Conservation (phyloP, 2,329 filamentous ascomycete species). For the Dactylellina sp. region DNA sequence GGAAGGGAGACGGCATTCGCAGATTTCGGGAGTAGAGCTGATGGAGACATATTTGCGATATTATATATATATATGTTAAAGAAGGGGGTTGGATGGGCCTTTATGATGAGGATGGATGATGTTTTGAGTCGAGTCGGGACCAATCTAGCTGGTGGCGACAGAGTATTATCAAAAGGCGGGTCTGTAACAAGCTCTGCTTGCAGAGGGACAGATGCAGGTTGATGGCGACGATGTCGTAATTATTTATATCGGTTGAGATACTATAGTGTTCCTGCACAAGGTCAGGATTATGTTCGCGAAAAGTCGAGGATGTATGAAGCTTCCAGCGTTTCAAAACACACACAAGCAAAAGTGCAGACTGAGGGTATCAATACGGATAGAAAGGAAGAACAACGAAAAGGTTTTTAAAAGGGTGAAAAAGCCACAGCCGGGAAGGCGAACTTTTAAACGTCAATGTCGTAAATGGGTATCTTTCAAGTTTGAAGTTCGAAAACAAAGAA, state of each 20-base stretch:
- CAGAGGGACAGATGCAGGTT: constrained; percentile 15
- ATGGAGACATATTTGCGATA: constrained; percentile 43
- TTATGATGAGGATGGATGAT: background rate
- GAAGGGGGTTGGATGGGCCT: background rate
- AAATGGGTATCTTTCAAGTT: constrained; percentile 43
- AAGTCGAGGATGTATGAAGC: constrained; percentile 1
- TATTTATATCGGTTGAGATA: constrained; percentile 9
- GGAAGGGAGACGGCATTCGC: constrained; percentile 46
- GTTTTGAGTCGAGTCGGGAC: background rate
- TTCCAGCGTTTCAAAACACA: constrained; percentile 17
- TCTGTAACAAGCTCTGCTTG: constrained; percentile 22
- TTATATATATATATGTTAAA: constrained; percentile 1
- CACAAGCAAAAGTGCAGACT: constrained; percentile 6
- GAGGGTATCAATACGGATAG: constrained; percentile 36
- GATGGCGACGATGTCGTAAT: background rate
- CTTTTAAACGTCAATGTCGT: constrained; percentile 55
- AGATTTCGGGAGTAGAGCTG: constrained; percentile 44
- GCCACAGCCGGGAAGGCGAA: constrained; percentile 26
- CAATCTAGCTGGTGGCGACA: constrained; percentile 18
- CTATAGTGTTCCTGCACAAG: constrained; percentile 20
- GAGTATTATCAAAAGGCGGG: background rate
- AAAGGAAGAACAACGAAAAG: background rate
- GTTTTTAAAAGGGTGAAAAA: constrained; percentile 18
- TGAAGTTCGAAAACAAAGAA: constrained; percentile 18
- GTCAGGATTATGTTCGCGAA: constrained; percentile 35